Evolutionary conservation across 176 grass and related monocot species (phyloP), one percentile per base, ranked within the genome.

Genomic region (Triticum urartu): DNA sequence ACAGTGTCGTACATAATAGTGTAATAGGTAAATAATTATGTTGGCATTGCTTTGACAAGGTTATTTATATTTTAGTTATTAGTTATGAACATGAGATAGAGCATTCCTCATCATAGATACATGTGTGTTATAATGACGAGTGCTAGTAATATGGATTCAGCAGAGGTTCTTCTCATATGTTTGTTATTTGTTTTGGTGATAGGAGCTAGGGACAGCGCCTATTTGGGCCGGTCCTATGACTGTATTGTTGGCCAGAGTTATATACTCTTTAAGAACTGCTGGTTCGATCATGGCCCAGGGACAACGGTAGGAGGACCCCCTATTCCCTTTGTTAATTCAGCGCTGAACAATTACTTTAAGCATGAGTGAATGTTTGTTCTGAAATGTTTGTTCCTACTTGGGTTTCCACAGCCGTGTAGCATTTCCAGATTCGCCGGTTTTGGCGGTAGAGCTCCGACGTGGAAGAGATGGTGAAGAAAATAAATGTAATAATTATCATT

Each of bases 141-240:
- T 11, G n/a, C n/a, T n/a, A n/a, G n/a, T n/a, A n/a, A n/a, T n/a
- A n/a, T n/a, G n/a, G n/a, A n/a, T n/a, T n/a, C 17, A 75, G 21
- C 47, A 30, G 9, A 68, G 17, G 2, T 50, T 50, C 5, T 33
- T 26, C 9, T 40, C 10, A 36, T 4, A 63, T 61, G 25, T 33
- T 20, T 33, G 14, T 85, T 21, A 9, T 75, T 30, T 56, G 4
- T 28, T 87, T 85, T 86, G 42, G 30, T 83, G 22, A 50, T 91
- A 98, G 97, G 97, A 94, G 97, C 94, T 50, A 94, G 88, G 76
- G 97, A 99, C 64, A 96, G 97, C 91, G 97, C 50, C 74, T 99
- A 56, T 99, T 99, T 88, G 97, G 97, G 80, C 94, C 97, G 56
- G 90, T 99, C 36, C 92, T 22, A 90, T 99, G 94, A 92, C 90